Evolutionary conservation across 257 asterid genomes (phyloP), one percentile per base, ranked within the genome.

Genomic region (Plantago major): DNA sequence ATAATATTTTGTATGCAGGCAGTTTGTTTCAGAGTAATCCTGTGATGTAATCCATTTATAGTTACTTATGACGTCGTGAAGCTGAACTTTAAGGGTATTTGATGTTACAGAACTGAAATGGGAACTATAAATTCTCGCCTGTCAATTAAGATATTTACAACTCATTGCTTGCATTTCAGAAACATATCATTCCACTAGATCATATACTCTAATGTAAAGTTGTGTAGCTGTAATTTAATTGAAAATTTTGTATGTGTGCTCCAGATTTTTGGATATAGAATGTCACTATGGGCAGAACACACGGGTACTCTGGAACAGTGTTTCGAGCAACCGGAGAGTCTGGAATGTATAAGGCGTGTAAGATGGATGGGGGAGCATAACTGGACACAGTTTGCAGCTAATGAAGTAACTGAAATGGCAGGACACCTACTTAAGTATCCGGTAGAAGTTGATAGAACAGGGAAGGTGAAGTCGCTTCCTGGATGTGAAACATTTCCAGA

Each of bases 341-440:
- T 89, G 15, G 92, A 89, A 59, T 86, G 95, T 16, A 71, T 72
- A 22, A 76, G 95, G 65, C 91, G 86, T 2, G 67, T 89, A 33
- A 84, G 88, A 73, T 77, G 76, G 65, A 77, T 82, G 75, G 78
- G 89, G 2, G 94, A 86, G 78, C 62, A 60, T 45, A 86, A 89
- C 77, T 86, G 97, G 97, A 70, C 74, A 51, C 94, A 84, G 44
- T 89, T 72, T 73, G 94, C 92, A 30, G 82, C 82, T 0, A 74
- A 70, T 10, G 86, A 89, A 73, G 65, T 70, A 11, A 73, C 66
- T 64, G 83, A 84, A 5, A 82, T 92, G 86, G 75, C 12, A 45
- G 98, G 97, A 13, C 98, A 92, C 67, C 81, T 92, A 11, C 84
- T 92, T 0, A 92, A 88, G 80, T 92, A 92, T 76, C 98, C 98